Base-by-base conservation (phyloP, 2,329 filamentous ascomycete species). In the Fusarium chuoi region DNA sequence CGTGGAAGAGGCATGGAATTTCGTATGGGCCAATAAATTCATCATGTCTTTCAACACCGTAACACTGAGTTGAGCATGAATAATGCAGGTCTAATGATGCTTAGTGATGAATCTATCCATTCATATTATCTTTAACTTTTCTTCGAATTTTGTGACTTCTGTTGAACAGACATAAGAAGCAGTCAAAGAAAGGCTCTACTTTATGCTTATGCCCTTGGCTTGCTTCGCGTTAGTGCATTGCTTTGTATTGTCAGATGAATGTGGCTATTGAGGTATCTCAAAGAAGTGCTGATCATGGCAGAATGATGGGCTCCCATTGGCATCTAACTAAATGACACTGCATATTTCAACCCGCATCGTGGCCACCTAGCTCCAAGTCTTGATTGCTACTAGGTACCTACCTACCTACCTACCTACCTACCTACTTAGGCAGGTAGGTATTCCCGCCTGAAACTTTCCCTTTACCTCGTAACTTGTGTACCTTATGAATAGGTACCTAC, bases 11-110 rank as follows among this genome's bases (percentile, higher is more conserved):
- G 58, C 46, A 51, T 44, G 52, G 48, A 36, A 28, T 45, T 57
- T 65, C 62, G 51, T 42, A 55, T 52, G 60, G 65, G 42, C 38
- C 62, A 58, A 69, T 61, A 63, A 65, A 52, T 63, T 67, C 60
- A 24, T 52, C 49, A 45, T 51, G 45, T 36, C 41, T 41, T 52
- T 49, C 51, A 39, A 41, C 64, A 44, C 38, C 48, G 35, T n/a
- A 60, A 33, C 42, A 51, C 36, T 39, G 44, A 42, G 30, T 24
- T 48, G 24, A 38, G 62, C 35, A 62, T 42, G 62, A 59, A 45
- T 45, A 38, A 62, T 28, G 28, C 24, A 35, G 35, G 39, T 45
- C 56, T 58, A 54, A 35, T 46, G 28, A 30, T 28, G 10, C 33
- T 26, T 5, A 28, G 57, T 33, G 26, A 55, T 41, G 24, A 49